Percentiles rank a stretch among this genome's conserved stretches.
Evolutionary conservation across 2,329 filamentous ascomycete genomes (phyloP).

Genomic region (Stachybotrys chlorohalonatus): DNA sequence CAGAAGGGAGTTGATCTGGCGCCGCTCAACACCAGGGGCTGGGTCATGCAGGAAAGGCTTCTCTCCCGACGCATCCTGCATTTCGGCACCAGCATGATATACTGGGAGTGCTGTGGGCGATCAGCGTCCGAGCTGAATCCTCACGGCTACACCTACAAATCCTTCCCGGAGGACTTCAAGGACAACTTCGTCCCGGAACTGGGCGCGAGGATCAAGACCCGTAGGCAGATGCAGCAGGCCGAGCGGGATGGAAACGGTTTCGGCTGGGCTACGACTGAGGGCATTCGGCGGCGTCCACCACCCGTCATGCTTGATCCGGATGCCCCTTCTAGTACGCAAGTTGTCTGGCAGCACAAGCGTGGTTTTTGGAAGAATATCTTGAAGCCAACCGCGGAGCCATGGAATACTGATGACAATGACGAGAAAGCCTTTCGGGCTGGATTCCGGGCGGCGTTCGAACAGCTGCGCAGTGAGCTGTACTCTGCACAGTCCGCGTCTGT

Average conservation of each 20-base stretch:
- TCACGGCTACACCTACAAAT: neutral
- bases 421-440: neutral
- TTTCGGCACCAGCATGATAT: neutral
- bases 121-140: neutral
- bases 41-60: neutral
- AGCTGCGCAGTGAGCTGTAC: neutral
- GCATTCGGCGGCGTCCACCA: neutral
- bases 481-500: neutral
- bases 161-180: neutral
- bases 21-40: neutral
- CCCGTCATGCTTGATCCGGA: neutral
- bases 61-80: slow-evolving; percentile 1
- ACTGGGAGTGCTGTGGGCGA: neutral
- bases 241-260: neutral
- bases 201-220: neutral
- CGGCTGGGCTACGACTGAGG: neutral
- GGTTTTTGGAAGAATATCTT: neutral
- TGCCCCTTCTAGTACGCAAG: neutral
- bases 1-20: neutral
- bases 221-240: neutral
- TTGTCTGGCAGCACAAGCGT: neutral
- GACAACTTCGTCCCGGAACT: neutral
- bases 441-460: neutral
- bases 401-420: neutral
- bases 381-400: neutral